Conservation (phyloP, 202 grass and related monocot genomes). For the Bolboschoenoplectus hybrid region DNA sequence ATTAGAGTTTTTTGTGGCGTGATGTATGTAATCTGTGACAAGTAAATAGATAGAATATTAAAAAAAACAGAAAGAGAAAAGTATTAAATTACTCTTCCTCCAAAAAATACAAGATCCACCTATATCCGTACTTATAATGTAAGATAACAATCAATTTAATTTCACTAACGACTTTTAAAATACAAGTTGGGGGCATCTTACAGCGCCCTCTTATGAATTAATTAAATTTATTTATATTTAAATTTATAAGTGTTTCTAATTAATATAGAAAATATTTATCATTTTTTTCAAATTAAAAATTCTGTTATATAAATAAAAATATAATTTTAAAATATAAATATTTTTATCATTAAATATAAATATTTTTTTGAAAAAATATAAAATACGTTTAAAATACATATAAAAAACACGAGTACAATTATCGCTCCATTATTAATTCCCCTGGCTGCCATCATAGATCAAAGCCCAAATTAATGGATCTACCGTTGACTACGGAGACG, state of each 20-base stretch:
- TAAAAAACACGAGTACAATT: too few species aligned
- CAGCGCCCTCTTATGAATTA: background rate
- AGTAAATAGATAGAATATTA: background rate
- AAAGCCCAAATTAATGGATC: conserved; percentile 8
- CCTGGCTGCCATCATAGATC: background rate
- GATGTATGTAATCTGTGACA: too few species aligned
- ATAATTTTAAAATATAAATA: too few species aligned
- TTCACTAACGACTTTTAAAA: background rate
- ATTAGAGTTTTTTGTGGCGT: too few species aligned
- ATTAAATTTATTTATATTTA: background rate
- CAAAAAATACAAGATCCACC: background rate
- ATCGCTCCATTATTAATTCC: background rate
- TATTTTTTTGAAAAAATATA: too few species aligned
- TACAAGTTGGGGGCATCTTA: conserved; percentile 15
- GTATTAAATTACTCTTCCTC: background rate
- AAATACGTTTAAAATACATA: too few species aligned
- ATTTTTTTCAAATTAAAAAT: too few species aligned
- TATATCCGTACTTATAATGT: background rate
- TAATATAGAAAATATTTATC: too few species aligned
- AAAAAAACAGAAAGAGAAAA: background rate
- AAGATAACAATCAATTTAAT: background rate
- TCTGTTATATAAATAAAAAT: too few species aligned
- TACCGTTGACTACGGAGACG: conserved; percentile 7
- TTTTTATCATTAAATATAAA: too few species aligned
- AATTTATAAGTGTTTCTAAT: too few species aligned